These are phyloP conservation scores for Flaveria trinervia DNA, from an alignment of 129 eudicot genomes.

Conservation along the genomic window DNA sequence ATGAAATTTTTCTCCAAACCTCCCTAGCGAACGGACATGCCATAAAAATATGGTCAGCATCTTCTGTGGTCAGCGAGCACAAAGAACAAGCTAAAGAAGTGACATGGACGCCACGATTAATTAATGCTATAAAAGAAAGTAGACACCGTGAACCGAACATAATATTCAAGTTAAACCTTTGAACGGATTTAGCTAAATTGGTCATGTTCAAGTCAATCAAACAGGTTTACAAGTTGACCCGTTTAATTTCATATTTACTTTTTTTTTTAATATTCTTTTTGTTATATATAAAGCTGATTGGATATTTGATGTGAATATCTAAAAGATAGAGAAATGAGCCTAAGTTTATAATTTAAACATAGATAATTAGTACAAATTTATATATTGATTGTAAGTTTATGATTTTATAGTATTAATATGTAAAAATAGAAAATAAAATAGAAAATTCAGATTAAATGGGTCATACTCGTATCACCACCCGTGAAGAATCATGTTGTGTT, in stretches of 20 bases:
- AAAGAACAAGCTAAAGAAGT: no score
- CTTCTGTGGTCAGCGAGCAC: no score
- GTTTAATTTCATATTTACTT: background rate
- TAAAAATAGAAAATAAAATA: no score
- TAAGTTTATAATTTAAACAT: background rate
- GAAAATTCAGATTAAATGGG: background rate
- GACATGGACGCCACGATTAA: no score
- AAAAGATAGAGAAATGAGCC: background rate
- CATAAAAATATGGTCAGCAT: no score
- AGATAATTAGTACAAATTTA: no score
- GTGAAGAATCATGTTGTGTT: background rate
- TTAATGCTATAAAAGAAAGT: no score
- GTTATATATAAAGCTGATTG: background rate
- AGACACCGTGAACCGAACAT: no score
- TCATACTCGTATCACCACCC: background rate
- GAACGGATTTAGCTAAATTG: background rate
- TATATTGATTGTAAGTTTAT: background rate
- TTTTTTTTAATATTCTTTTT: background rate
- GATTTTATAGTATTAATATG: background rate
- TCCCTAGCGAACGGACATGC: no score
- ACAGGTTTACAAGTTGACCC: background rate
- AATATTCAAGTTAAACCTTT: background rate
- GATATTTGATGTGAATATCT: background rate
- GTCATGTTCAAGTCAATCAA: background rate
- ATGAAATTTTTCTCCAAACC: no score